phyloP scores from a whole-genome alignment of 2,329 filamentous ascomycete species.

The Neurospora crassa region DNA sequence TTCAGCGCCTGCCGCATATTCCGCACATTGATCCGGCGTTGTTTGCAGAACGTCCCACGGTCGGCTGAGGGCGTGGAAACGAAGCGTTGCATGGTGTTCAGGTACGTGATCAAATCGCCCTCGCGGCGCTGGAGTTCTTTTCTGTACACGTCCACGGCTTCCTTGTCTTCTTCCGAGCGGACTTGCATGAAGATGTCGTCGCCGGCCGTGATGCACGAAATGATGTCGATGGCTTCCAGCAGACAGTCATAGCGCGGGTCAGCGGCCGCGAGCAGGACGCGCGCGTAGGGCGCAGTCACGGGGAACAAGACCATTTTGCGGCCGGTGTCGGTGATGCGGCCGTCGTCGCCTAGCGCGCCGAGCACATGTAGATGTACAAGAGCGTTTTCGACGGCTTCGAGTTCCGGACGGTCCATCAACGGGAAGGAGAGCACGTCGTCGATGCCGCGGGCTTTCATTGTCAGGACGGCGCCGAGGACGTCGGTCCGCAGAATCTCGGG shows the following conservation, averaged over 20 bases:
- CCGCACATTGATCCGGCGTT: constrained; percentile 45
- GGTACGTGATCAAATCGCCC: constrained; percentile 55
- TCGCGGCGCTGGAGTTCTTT: constrained; percentile 51
- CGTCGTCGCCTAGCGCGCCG: constrained; percentile 62
- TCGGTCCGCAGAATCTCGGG: constrained; percentile 91
- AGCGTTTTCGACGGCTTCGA: constrained; percentile 72
- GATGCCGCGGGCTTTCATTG: constrained; percentile 87
- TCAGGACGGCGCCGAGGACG: constrained; percentile 74
- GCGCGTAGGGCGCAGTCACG: constrained; percentile 68
- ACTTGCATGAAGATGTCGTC: constrained; percentile 54
- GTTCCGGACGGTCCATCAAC: constrained; percentile 70
- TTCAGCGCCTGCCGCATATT: constrained; percentile 55
- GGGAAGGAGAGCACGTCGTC: constrained; percentile 75
- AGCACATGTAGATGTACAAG: constrained; percentile 72
- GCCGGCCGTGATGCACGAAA: constrained; percentile 52
- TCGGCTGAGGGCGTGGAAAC: constrained; percentile 42
- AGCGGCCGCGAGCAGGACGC: constrained; percentile 73
- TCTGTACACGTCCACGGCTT: constrained; percentile 42
- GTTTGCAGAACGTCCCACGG: constrained; percentile 47
- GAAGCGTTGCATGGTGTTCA: constrained; percentile 55
- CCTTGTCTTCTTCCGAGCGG: constrained; percentile 45
- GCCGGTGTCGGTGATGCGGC: constrained; percentile 64
- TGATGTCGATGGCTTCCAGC: constrained; percentile 77
- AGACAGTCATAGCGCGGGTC: constrained; percentile 63
- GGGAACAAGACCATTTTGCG: constrained; percentile 74